Conservation (phyloP, 148 eudicot species). For the Fagopyrum esculentum region DNA sequence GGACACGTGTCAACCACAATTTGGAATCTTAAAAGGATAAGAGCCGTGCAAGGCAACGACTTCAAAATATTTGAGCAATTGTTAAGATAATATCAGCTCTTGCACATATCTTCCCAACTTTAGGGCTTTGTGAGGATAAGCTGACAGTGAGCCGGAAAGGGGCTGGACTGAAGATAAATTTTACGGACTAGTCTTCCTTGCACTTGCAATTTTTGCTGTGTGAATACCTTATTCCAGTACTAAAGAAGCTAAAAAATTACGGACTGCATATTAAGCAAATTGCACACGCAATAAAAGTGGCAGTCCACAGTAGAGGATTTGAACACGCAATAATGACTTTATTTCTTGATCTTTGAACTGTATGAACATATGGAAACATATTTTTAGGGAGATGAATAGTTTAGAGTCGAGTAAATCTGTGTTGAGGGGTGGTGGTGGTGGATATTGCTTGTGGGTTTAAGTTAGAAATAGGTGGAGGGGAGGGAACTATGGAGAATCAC, state of each 20-base stretch:
- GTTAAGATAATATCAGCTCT: background rate
- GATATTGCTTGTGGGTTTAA: background rate
- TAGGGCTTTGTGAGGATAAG: too few species aligned
- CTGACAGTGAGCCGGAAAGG: too few species aligned
- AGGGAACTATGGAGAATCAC: background rate
- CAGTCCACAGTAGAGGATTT: background rate
- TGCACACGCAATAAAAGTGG: background rate
- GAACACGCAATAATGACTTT: slow-evolving; percentile 9
- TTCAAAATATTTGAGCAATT: background rate
- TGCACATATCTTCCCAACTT: too few species aligned
- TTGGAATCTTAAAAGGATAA: background rate
- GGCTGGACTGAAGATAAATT: too few species aligned
- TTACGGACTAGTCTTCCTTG: background rate
- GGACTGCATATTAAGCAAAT: background rate
- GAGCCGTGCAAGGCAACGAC: slow-evolving; percentile 8
- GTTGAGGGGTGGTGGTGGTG: background rate
- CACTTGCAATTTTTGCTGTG: background rate
- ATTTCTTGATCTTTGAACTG: slow-evolving; percentile 2
- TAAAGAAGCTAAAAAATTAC: background rate
- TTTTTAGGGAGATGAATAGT: background rate
- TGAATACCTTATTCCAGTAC: background rate
- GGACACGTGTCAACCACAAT: background rate
- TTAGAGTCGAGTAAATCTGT: background rate
- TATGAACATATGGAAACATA: background rate
- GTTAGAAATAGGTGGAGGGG: background rate